Conservation (phyloP, 2,329 filamentous ascomycete genomes). For the Incumbomyces lentus region DNA sequence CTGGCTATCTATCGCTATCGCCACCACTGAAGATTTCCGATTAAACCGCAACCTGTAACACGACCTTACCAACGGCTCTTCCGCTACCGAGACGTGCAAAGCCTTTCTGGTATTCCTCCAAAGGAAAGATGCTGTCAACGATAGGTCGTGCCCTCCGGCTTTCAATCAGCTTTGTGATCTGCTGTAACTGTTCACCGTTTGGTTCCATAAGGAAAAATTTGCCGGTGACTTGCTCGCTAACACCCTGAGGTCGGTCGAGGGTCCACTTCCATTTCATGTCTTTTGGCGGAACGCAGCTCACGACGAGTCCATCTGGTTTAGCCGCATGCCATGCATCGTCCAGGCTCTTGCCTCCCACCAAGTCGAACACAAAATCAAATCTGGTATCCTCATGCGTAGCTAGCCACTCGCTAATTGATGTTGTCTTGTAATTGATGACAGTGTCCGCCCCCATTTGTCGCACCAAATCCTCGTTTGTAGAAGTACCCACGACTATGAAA, state of each 20-base stretch:
- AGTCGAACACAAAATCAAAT: conserved; percentile 36
- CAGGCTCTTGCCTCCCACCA: conserved; percentile 32
- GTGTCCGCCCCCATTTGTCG: conserved; percentile 30
- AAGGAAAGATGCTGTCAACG: conserved; percentile 32
- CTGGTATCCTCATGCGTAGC: background rate
- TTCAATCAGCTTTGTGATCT: conserved; percentile 31
- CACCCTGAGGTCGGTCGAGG: conserved; percentile 21
- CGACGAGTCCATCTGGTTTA: conserved; percentile 27
- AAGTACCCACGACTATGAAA: conserved; percentile 28
- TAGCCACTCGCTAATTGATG: background rate
- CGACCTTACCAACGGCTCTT: conserved; percentile 34
- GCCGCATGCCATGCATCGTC: conserved; percentile 33
- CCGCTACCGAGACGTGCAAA: conserved; percentile 31
- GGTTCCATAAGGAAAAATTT: conserved; percentile 34
- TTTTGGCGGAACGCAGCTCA: conserved; percentile 32
- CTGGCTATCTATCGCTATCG: background rate
- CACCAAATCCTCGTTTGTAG: conserved; percentile 31
- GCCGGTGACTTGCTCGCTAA: conserved; percentile 10
- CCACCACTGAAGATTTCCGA: background rate
- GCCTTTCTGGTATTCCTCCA: conserved; percentile 30
- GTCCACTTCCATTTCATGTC: conserved; percentile 9
- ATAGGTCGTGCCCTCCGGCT: conserved; percentile 25
- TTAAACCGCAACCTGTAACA: conserved; percentile 22
- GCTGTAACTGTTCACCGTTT: conserved; percentile 26
- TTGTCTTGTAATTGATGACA: conserved; percentile 31